Base-by-base conservation (phyloP, 306 rosid genomes). In the Rosa multiflora region DNA sequence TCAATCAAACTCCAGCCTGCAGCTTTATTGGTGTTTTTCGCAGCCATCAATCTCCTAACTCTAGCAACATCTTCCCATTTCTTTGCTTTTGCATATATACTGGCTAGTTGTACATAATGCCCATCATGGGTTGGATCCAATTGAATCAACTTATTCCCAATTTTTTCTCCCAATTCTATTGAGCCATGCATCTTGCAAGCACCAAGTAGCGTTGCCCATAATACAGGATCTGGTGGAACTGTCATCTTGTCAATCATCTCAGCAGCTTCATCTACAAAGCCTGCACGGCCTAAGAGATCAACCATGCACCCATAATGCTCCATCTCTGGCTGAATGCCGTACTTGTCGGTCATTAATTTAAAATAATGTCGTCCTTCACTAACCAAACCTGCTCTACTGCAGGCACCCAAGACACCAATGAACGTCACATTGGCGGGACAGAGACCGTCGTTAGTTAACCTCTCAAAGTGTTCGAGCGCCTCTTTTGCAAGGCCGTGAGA, bases 221-320 rank as follows among this genome's bases (percentile, higher is more conserved):
- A 9, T 46, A 91, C 89, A 21, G 89, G 95, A 70, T 93, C 95
- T 0, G 92, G 97, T 0, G 73, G 63, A 80, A 82, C 76, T 6
- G 56, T 55, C 97, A 91, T 88, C 32, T 71, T 75, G 48, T 87
- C 90, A 66, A 90, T 82, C 89, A 91, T 73, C 37, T 79, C 78
- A 23, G 81, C 76, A 0, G 92, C 97, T 78, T 91, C 95, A 40
- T 88, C 79, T n/a, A 93, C 74, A 35, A 91, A 85, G 5, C 97
- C 91, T 6, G 88, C 86, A 40, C 91, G 93, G 55, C 89, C 85
- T 46, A 89, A 82, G 47, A 93, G 91, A 85, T 91, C 98, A 80
- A 93, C 92, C 97, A 93, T 87, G 84, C 97, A 93, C 21, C 97
- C 98, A 55, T 87, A 90, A 55, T 93, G 98, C 86, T 93, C 98